A percentile compares a stretch with the other conserved stretches of the same genome.
Evolutionary conservation across 2,329 filamentous ascomycete species (phyloP).

Genomic region (Sporothrix brunneoviolacea): DNA sequence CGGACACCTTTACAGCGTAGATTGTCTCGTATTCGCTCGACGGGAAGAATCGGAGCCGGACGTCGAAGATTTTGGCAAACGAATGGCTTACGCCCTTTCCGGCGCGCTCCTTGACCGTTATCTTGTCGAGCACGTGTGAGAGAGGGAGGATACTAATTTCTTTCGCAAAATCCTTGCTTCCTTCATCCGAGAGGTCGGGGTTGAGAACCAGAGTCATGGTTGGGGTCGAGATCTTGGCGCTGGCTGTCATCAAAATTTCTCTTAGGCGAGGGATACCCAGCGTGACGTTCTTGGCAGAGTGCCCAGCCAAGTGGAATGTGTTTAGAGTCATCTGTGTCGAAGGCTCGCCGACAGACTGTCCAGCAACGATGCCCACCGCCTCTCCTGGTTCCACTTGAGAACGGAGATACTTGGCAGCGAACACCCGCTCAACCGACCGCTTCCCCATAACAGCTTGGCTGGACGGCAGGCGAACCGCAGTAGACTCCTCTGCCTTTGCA

Average conservation of each 20-base stretch:
- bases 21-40: conserved; percentile 74
- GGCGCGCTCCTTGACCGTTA: conserved; percentile 71
- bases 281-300: conserved; percentile 97
- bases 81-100: conserved; percentile 61
- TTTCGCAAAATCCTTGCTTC: conserved; percentile 79
- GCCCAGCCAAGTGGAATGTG: conserved; percentile 98
- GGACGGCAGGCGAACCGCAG: conserved; percentile 3
- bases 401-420: conserved; percentile 87
- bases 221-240: conserved; percentile 80
- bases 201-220: conserved; percentile 79
- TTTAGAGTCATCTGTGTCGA: conserved; percentile 99
- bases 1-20: conserved; percentile 72
- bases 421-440: conserved; percentile 74
- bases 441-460: conserved; percentile 43
- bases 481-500: conserved; percentile 25
- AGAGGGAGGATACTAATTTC: conserved; percentile 81
- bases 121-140: conserved; percentile 74
- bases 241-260: conserved; percentile 98
- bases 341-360: conserved; percentile 93
- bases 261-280: conserved; percentile 93
- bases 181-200: conserved; percentile 59
- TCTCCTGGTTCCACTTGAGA: conserved; percentile 92
- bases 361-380: conserved; percentile 92
- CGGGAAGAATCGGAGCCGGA: conserved; percentile 78
- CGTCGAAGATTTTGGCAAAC: conserved; percentile 77